Percentiles rank a stretch among this genome's conserved stretches.
Conservation (phyloP, 163 green algal species). For the Chlamydomonas reinhardtii region DNA sequence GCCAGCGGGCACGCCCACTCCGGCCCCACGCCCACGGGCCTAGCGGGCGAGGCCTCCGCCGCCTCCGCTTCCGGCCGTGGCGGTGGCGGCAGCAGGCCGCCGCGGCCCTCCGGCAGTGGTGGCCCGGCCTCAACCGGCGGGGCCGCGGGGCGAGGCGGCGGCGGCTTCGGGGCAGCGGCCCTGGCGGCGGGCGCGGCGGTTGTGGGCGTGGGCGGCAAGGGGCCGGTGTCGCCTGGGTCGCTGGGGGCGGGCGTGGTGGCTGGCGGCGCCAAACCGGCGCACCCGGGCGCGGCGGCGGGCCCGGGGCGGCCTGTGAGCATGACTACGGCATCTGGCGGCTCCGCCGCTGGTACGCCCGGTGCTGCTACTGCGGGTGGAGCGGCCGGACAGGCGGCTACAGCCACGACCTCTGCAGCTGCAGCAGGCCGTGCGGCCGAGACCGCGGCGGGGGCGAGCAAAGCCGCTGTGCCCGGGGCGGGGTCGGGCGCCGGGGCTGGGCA, state of each 20-base stretch:
- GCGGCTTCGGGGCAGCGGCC: background rate
- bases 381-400: background rate
- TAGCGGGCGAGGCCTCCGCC: constrained; percentile 14
- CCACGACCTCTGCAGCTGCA: background rate
- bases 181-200: constrained; percentile 6
- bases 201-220: background rate
- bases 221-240: too few relatives aligned
- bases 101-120: background rate
- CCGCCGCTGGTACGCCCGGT: too few relatives aligned
- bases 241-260: too few relatives aligned
- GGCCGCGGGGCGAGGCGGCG: too few relatives aligned
- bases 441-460: background rate
- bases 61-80: background rate
- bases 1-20: background rate
- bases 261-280: too few relatives aligned
- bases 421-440: too few relatives aligned
- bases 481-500: too few relatives aligned
- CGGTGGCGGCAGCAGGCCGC: background rate
- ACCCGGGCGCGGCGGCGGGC: too few relatives aligned
- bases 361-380: background rate
- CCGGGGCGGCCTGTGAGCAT: too few relatives aligned
- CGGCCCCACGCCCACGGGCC: background rate
- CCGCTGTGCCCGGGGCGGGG: too few relatives aligned
- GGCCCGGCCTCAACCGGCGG: background rate
- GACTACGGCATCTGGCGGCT: too few relatives aligned